Conservation (phyloP, 306 rosid genomes). For the Acacia acuminata region DNA sequence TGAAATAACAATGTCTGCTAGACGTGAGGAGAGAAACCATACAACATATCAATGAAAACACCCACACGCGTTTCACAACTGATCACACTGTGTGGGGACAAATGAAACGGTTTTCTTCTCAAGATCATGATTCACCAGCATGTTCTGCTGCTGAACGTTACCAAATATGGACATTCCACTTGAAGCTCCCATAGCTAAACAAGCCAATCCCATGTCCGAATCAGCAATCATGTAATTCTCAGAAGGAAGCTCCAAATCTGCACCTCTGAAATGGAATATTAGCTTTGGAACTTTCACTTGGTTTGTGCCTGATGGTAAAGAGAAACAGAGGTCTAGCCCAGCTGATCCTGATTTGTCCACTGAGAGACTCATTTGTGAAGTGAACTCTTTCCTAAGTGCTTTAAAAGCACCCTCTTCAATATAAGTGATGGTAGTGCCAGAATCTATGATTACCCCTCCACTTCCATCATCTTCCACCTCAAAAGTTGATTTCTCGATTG, state of each 20-base stretch:
- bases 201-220: constrained; percentile 54
- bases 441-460: constrained; percentile 87
- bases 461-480: constrained; percentile 63
- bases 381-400: constrained; percentile 54
- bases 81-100: constrained; percentile 46
- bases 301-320: constrained; percentile 40
- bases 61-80: constrained; percentile 10
- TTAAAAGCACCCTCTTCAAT: constrained; percentile 49
- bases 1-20: constrained; percentile 1
- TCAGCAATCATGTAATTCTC: constrained; percentile 75
- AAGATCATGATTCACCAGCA: constrained; percentile 59
- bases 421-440: constrained; percentile 84
- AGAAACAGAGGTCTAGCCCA: constrained; percentile 76
- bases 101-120: constrained; percentile 42
- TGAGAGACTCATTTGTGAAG: constrained; percentile 49
- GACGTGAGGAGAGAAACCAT: neutral
- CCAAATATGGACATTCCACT: constrained; percentile 78
- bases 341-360: constrained; percentile 45
- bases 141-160: constrained; percentile 58
- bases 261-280: constrained; percentile 70
- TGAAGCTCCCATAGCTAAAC: constrained; percentile 74
- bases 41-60: neutral
- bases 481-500: constrained; percentile 53
- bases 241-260: constrained; percentile 68
- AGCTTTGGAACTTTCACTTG: constrained; percentile 61